Base-by-base conservation (phyloP, 805 yeast genomes). In the Metschnikowia lachancei region DNA sequence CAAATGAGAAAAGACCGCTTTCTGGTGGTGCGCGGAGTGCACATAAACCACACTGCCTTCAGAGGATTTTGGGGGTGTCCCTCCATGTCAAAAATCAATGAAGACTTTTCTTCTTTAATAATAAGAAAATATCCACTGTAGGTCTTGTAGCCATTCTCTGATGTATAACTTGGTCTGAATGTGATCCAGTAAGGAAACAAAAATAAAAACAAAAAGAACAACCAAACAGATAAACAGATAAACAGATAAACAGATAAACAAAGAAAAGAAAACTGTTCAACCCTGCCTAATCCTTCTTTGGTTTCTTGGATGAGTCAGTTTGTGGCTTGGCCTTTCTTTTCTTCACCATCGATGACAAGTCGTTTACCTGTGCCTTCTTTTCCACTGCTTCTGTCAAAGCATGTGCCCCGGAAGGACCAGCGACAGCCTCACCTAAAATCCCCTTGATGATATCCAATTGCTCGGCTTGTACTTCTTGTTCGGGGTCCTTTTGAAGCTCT, bases 271-370 rank as follows among this genome's bases (percentile, higher is more conserved):
- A n/a, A n/a, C n/a, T n/a, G n/a, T n/a, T n/a, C n/a, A n/a, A n/a
- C n/a, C n/a, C n/a, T n/a, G n/a, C 12, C 22, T 28, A 43, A 8
- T 38, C 34, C 17, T 30, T 36, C 33, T 31, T 43, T 12, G 39
- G 51, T 45, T 51, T 53, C 35, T 53, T 51, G 5, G 45, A 35
- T 4, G 44, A 36, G 16, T 34, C 45, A 19, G 41, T 16, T 13
- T 43, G 43, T 4, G 51, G 48, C 45, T 47, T 41, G 28, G 45
- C 45, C 32, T 45, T 45, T 39, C 55, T 77, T 65, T 84, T 85
- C 59, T 78, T 81, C 9, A 83, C 85, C 72, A 80, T 70, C 3
- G 78, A 67, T 0, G 87, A 78, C 50, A 85, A 66, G 59, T 84
- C 89, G 55, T 83, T 82, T 8, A 83, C 80, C 7, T 38, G 52